phyloP scores from a whole-genome alignment of 192 early-diverging fungal species.

The Jimgerdemannia lactiflua region DNA sequence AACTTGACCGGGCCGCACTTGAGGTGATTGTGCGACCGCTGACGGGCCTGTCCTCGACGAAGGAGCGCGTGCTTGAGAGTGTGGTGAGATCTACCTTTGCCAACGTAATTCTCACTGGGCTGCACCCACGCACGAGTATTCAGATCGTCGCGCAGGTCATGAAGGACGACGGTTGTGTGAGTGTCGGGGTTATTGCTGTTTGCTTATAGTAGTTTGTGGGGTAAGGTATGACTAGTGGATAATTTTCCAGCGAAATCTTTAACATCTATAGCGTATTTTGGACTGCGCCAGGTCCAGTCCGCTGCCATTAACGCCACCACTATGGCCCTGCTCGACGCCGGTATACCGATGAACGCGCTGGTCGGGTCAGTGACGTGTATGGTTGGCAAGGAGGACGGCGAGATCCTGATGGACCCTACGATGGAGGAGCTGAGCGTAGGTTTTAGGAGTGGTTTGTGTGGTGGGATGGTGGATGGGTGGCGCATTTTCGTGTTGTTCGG shows the following conservation, averaged over 20 bases:
- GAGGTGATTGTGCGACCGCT: slow-evolving; percentile 77
- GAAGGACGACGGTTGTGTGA: slow-evolving; percentile 82
- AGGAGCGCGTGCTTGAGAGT: background rate
- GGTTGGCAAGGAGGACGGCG: slow-evolving; percentile 48
- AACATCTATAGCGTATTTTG: background rate
- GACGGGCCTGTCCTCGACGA: slow-evolving; percentile 55
- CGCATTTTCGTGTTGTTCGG: too few relatives aligned
- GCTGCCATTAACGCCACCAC: slow-evolving; percentile 81
- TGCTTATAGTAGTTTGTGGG: background rate
- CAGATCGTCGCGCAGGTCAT: slow-evolving; percentile 86
- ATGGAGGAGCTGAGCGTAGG: slow-evolving; percentile 65
- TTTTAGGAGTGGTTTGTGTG: background rate
- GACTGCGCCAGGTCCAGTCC: slow-evolving; percentile 51
- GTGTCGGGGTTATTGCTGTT: slow-evolving; percentile 5
- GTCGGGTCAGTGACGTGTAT: slow-evolving; percentile 70
- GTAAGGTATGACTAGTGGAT: too few relatives aligned
- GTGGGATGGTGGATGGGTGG: background rate
- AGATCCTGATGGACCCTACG: slow-evolving; percentile 79
- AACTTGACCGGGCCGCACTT: slow-evolving; percentile 82
- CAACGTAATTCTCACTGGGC: slow-evolving; percentile 64
- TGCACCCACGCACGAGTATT: slow-evolving; percentile 86
- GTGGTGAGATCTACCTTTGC: slow-evolving; percentile 55
- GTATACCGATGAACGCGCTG: slow-evolving; percentile 73
- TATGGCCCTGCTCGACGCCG: slow-evolving; percentile 89
- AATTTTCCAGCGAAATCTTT: background rate